These are phyloP conservation scores for Acmispon strigosus DNA, from an alignment of 306 rosid species.

Conservation along the genomic window DNA sequence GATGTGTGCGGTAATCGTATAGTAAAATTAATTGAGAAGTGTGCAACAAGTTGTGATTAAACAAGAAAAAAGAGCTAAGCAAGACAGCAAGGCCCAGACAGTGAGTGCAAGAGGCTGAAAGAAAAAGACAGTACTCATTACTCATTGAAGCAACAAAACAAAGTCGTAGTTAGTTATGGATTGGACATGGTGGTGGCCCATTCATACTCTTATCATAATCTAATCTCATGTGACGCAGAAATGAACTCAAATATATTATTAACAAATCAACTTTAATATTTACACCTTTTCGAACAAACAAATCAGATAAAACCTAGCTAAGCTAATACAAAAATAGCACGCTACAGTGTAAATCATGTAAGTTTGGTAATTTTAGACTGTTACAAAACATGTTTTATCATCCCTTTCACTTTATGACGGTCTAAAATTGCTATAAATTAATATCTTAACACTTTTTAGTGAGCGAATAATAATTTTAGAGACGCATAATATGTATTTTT, in stretches of 20 bases:
- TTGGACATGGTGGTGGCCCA: not conserved
- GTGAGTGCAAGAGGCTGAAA: not conserved
- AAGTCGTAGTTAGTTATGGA: constrained; percentile 17
- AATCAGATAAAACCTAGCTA: no score
- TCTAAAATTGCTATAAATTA: no score
- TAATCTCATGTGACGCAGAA: not conserved
- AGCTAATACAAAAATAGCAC: no score
- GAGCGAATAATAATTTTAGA: no score
- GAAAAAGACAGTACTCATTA: not conserved
- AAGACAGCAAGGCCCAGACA: not conserved
- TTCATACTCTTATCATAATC: not conserved
- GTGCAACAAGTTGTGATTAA: not conserved
- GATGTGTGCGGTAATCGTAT: no score
- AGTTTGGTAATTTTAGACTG: no score
- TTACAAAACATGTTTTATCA: no score
- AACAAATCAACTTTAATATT: not conserved
- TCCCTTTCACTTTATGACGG: no score
- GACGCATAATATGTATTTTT: no score
- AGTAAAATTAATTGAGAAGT: not conserved
- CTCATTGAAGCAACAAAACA: not conserved
- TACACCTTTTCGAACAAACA: not conserved
- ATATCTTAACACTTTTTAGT: no score
- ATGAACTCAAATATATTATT: not conserved
- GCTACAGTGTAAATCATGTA: no score
- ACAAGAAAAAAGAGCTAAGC: not conserved